These are phyloP conservation scores for Lentinula novae-zelandiae DNA, from an alignment of 1,284 basidiomycete species.

Conservation along the genomic window DNA sequence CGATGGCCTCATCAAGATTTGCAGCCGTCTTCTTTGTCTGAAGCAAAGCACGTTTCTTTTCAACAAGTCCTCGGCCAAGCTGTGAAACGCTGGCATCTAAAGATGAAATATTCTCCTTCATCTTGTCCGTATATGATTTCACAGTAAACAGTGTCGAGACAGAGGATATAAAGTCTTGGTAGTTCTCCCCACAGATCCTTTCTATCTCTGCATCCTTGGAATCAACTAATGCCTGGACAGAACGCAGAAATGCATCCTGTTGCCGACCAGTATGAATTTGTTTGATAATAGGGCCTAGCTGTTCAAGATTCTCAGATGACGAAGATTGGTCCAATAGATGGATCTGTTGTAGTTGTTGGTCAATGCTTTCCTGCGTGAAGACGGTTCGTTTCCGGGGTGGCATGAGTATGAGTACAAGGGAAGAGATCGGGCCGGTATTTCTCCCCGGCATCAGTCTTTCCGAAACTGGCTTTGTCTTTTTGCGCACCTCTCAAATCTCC, in stretches of 20 bases:
- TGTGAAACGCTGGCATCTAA: conserved; percentile 71
- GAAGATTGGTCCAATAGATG: conserved; percentile 83
- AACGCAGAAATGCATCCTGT: conserved; percentile 88
- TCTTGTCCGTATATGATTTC: conserved; percentile 81
- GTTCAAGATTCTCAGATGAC: conserved; percentile 88
- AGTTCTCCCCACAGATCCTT: conserved; percentile 92
- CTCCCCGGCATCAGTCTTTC: no score
- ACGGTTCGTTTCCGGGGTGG: conserved; percentile 69
- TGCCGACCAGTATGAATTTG: conserved; percentile 89
- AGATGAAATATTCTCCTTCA: conserved; percentile 73
- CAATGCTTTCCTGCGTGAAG: conserved; percentile 76
- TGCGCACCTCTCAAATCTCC: not conserved
- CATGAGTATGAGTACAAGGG: conserved; percentile 36
- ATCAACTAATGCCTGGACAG: conserved; percentile 82
- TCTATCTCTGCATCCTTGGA: conserved; percentile 97
- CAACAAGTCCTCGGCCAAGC: conserved; percentile 80
- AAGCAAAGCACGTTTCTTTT: conserved; percentile 87
- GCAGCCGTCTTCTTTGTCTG: conserved; percentile 90
- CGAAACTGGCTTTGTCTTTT: not conserved
- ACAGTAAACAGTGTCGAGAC: conserved; percentile 95
- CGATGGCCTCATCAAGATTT: conserved; percentile 95
- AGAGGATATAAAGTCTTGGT: conserved; percentile 96
- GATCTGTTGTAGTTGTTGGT: conserved; percentile 84
- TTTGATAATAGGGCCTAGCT: conserved; percentile 89
- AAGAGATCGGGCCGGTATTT: not conserved